A percentile compares a stretch with the other conserved stretches of the same genome.
Evolutionary conservation across 345 rosid species (phyloP).

Genomic region (Isatis tinctoria): DNA sequence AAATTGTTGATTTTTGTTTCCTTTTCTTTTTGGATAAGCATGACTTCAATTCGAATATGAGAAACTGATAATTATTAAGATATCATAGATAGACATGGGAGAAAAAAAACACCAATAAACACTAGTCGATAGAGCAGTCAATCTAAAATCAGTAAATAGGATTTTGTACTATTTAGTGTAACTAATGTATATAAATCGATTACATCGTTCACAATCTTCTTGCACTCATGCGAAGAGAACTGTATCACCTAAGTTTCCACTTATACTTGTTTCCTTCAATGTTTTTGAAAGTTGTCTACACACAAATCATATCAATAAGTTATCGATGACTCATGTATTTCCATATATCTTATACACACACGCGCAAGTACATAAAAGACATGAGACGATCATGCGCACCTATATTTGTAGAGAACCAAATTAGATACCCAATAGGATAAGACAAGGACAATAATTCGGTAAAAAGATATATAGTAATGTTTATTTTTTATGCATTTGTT

Average conservation of each 20-base stretch:
- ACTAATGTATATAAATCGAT: neutral
- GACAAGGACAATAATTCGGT: constrained; percentile 1
- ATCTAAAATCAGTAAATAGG: neutral
- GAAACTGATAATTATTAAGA: constrained; percentile 10
- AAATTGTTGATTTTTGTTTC: constrained; percentile 16
- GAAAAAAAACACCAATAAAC: neutral
- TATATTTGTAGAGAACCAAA: constrained; percentile 16
- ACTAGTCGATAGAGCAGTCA: constrained; percentile 9
- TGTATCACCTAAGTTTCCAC: constrained; percentile 38
- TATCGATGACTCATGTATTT: constrained; percentile 7
- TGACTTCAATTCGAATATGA: constrained; percentile 16
- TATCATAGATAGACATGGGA: neutral
- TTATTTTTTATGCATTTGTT: neutral
- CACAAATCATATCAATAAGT: neutral
- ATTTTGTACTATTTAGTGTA: neutral
- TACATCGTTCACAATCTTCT: constrained; percentile 9
- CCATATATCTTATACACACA: constrained; percentile 9
- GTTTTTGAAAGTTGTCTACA: neutral
- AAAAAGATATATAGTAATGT: neutral
- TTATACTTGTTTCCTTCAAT: constrained; percentile 34
- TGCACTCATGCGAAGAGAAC: constrained; percentile 10
- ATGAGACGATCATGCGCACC: constrained; percentile 17
- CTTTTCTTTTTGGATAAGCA: constrained; percentile 27
- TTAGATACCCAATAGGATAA: constrained; percentile 19
- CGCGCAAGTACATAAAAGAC: constrained; percentile 15